Evolutionary conservation across 371 early-diverging fungal species (phyloP).

Genomic region (Parasitella parasitica): DNA sequence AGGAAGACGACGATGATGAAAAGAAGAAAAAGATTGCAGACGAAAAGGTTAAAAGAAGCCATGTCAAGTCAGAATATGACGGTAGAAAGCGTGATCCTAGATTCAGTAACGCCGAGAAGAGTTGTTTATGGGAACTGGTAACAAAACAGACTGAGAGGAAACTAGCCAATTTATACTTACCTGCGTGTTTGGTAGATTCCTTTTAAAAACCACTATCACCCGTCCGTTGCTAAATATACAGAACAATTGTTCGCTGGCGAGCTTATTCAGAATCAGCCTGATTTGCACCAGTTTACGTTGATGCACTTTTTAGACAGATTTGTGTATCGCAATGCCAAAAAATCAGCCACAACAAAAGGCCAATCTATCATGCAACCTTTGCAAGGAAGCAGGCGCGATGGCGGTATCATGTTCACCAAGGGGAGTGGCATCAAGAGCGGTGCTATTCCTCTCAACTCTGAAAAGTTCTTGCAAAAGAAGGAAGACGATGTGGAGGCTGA

Average conservation of each 20-base stretch:
- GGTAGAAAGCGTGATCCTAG: constrained; percentile 87
- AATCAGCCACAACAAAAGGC: constrained; percentile 50
- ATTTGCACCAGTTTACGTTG: constrained; percentile 89
- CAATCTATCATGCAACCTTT: constrained; percentile 66
- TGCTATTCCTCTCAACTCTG: constrained; percentile 56
- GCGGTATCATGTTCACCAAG: constrained; percentile 45
- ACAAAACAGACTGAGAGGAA: not conserved
- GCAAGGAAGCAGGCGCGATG: constrained; percentile 42
- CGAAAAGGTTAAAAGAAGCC: constrained; percentile 12
- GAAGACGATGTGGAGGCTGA: constrained; percentile 63
- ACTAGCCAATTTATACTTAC: not conserved
- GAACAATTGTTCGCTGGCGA: constrained; percentile 68
- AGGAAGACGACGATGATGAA: constrained; percentile 44
- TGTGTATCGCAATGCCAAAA: constrained; percentile 94
- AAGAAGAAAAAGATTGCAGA: constrained; percentile 12
- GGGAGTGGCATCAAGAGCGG: constrained; percentile 33
- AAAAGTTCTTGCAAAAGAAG: constrained; percentile 59
- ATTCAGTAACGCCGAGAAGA: constrained; percentile 75
- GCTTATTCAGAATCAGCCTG: constrained; percentile 71
- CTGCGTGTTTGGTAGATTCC: constrained; percentile 36
- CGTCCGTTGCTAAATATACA: constrained; percentile 84
- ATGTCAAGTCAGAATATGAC: constrained; percentile 63
- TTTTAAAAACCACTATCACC: constrained; percentile 87
- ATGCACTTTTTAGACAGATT: constrained; percentile 94
- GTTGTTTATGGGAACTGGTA: constrained; percentile 92